Evolutionary conservation across 768 basidiomycete genomes (phyloP).

Genomic region (Mycena galericulata): DNA sequence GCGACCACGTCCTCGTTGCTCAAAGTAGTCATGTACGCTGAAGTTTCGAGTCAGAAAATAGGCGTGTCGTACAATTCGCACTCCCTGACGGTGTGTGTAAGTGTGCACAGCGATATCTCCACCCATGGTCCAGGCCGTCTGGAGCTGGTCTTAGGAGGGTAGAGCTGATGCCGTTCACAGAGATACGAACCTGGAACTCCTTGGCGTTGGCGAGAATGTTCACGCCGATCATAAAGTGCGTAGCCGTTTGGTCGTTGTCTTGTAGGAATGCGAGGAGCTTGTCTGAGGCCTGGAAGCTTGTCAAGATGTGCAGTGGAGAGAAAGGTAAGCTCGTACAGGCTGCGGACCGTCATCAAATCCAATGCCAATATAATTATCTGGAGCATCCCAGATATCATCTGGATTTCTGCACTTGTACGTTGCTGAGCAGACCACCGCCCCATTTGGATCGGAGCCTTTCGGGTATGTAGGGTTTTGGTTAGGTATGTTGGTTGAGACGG

Average conservation of each 20-base stretch:
- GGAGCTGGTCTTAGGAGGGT: no score
- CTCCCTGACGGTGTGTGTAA: slow-evolving; percentile 82
- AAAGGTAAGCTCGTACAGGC: slow-evolving; percentile 34
- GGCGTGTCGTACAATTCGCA: no score
- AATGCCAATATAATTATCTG: slow-evolving; percentile 70
- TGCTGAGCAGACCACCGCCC: slow-evolving; percentile 68
- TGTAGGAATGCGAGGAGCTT: slow-evolving; percentile 75
- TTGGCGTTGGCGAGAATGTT: slow-evolving; percentile 74
- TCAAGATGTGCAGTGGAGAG: background rate
- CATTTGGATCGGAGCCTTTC: slow-evolving; percentile 22
- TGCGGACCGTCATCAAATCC: slow-evolving; percentile 89
- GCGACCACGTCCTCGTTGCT: slow-evolving; percentile 76
- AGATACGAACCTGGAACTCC: slow-evolving; percentile 66
- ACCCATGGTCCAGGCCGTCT: slow-evolving; percentile 59
- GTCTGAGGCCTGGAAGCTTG: slow-evolving; percentile 52
- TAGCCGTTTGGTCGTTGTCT: slow-evolving; percentile 74
- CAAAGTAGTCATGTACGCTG: slow-evolving; percentile 85
- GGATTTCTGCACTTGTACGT: slow-evolving; percentile 36
- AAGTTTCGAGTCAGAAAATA: no score
- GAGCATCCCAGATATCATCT: slow-evolving; percentile 83
- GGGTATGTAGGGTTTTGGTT: slow-evolving; percentile 56
- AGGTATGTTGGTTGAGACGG: slow-evolving; percentile 53
- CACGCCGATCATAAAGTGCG: slow-evolving; percentile 85
- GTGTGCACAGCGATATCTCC: slow-evolving; percentile 69
- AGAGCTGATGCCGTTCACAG: no score